Base-by-base conservation (phyloP, 805 yeast genomes). In the Metschnikowia henanensis region DNA sequence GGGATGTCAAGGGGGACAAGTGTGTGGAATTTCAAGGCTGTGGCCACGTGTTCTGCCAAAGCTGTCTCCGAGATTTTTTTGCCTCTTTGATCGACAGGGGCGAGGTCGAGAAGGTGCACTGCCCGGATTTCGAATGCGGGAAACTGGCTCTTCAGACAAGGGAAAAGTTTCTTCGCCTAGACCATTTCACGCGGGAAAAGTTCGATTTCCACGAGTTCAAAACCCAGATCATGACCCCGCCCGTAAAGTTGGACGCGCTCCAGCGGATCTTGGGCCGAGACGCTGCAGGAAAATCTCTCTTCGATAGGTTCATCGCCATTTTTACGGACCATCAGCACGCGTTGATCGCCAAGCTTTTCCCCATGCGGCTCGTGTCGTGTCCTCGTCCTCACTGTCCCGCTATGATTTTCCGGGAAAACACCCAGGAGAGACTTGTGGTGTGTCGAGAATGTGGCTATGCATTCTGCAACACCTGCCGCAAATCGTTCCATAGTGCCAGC, bases 401-500 rank as follows among this genome's bases (percentile, higher is more conserved):
- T 4, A 72, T 73, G 65, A 70, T 80, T 21, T 66, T 80, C 28
- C 61, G 80, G 36, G 70, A 70, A 17, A 68, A 78, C 47, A 58
- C 68, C 13, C 71, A 70, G 42, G 79, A 76, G 7, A 58, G 70
- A 7, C 60, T 81, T 43, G 67, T 77, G 3, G 66, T 73, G 16
- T 82, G 87, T 53, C 61, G 68, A 0, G 47, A 56, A 4, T 82
- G 87, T 55, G 58, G 61, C 9, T 68, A 73, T 49, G 80, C 81
- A 0, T 82, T 80, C 49, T 82, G 87, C 53, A 67, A 68, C 46
- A 68, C 67, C 21, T 82, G 87, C 58, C 59, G 69, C 5, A 81
- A 74, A 49, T 76, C 84, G 3, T 81, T 83, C 81, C 87, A 82
- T 59, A 84, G 84, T 1, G 64, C 66, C 13, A 66, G 64, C 39